A percentile compares a stretch with the other conserved stretches of the same genome.
These are phyloP conservation scores for Trichoderma sp. DNA, from an alignment of 2,329 filamentous ascomycete species.

Conservation along the genomic window DNA sequence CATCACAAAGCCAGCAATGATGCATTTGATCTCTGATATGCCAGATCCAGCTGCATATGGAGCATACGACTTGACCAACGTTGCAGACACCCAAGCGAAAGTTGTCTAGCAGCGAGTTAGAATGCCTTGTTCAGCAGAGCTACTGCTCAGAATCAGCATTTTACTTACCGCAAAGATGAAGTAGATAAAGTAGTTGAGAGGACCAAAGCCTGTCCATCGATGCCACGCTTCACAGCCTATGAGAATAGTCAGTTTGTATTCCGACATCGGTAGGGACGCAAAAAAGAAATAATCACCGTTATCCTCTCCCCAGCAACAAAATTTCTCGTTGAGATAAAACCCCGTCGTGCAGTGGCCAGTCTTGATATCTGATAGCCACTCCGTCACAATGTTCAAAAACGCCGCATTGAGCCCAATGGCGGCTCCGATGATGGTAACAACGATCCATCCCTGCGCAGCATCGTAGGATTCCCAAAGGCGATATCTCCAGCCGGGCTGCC, in stretches of 20 bases:
- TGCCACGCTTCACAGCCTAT: constrained; percentile 85
- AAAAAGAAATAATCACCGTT: constrained; percentile 57
- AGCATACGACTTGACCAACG: constrained; percentile 85
- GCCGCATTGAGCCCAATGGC: constrained; percentile 93
- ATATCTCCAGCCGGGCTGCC: constrained; percentile 74
- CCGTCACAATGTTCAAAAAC: constrained; percentile 90
- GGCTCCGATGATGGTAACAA: constrained; percentile 89
- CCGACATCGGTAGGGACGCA: not conserved
- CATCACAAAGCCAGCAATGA: constrained; percentile 98
- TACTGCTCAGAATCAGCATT: not conserved
- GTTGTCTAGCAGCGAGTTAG: constrained; percentile 53
- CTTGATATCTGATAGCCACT: constrained; percentile 96
- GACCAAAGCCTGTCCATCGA: constrained; percentile 76
- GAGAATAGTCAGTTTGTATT: constrained; percentile 28
- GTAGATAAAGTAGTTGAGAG: constrained; percentile 85
- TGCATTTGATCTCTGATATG: constrained; percentile 99
- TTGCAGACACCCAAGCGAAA: constrained; percentile 81
- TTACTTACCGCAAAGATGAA: constrained; percentile 73
- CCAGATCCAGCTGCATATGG: constrained; percentile 96
- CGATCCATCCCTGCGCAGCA: constrained; percentile 96
- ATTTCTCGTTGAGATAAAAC: constrained; percentile 96
- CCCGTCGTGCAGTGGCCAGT: constrained; percentile 92
- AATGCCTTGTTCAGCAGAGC: too few relatives aligned
- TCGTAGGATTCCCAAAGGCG: constrained; percentile 86
- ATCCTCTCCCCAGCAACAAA: constrained; percentile 97